Base-by-base conservation (phyloP, 2,329 filamentous ascomycete species). In the Westerdykella aurantiaca region DNA sequence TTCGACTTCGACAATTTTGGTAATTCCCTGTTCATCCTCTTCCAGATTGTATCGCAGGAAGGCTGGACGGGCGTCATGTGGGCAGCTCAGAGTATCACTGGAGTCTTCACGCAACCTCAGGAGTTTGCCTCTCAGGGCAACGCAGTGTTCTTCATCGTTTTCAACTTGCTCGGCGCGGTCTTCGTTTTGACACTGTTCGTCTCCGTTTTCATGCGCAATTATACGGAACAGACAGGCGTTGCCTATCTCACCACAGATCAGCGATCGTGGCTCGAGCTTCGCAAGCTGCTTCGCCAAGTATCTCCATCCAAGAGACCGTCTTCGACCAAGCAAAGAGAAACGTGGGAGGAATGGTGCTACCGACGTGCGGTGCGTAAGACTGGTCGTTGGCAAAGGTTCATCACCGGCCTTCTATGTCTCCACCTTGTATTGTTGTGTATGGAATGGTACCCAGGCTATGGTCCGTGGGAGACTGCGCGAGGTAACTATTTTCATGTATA, bases 181-280 rank as follows among this genome's bases (percentile, higher is more conserved):
- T 98, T 98, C 69, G 86, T 98, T 49, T 77, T 98, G 61, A 98
- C 93, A 1, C 74, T 98, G 61, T 98, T 98, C 67, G 94, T 98
- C 38, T 97, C 93, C 44, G 93, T 98, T 48, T 98, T 98, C 67
- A 98, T 98, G 93, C 88, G 93, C 48, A 98, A 96, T 66, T 98
- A 98, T 69, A 98, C 93, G 0, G 93, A 98, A 69, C 90, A 97
- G 69, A 98, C 93, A 0, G 93, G 93, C 1, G 93, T 98, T 35
- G 93, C 93, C 2, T 98, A 91, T 64, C 73, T 98, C 57, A 98
- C 93, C 1, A 85, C 90, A 0, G 93, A 98, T 58, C 93, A 98
- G 65, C 83, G 93, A 55, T 95, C 91, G 0, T 98, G 93, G 93
- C 79, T 98, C 12, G 93, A 98, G 66, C 70, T 98, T 54, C 81